phyloP scores from a whole-genome alignment of 2,329 filamentous ascomycete genomes.

The Massarina eburnea region DNA sequence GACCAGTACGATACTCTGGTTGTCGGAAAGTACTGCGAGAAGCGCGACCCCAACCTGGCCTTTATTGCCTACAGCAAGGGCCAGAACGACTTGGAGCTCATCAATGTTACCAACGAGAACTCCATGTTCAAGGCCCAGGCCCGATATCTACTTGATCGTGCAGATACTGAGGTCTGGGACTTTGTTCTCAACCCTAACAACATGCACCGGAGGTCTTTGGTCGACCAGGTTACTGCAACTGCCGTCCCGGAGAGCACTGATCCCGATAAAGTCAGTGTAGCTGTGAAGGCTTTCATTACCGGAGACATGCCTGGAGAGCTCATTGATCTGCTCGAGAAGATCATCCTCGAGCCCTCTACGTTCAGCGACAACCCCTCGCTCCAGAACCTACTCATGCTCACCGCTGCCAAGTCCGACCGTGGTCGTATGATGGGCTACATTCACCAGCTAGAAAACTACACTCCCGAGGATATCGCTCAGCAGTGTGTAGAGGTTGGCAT shows the following conservation, averaged over 20 bases:
- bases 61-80: conserved; percentile 96
- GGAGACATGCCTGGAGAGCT: conserved; percentile 90
- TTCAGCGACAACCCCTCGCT: conserved; percentile 98
- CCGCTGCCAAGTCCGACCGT: conserved; percentile 95
- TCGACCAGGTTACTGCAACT: conserved; percentile 95
- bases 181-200: conserved; percentile 97
- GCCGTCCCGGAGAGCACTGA: conserved; percentile 82
- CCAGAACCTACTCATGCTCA: conserved; percentile 95
- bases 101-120: conserved; percentile 98
- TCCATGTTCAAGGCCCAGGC: conserved; percentile 99
- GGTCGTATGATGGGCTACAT: conserved; percentile 95
- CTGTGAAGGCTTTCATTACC: conserved; percentile 88
- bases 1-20: conserved; percentile 90
- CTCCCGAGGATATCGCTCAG: conserved; percentile 86
- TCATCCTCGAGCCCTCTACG: conserved; percentile 96
- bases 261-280: conserved; percentile 90
- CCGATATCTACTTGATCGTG: conserved; percentile 87
- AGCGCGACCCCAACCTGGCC: conserved; percentile 92
- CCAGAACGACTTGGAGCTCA: conserved; percentile 94
- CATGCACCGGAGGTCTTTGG: conserved; percentile 85
- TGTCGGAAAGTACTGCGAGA: conserved; percentile 98
- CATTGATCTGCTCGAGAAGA: conserved; percentile 98
- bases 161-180: conserved; percentile 86
- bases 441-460: conserved; percentile 84
- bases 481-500: conserved; percentile 94